These are phyloP conservation scores for Chaetothyriales sp. DNA, from an alignment of 2,329 filamentous ascomycete species.

Conservation along the genomic window DNA sequence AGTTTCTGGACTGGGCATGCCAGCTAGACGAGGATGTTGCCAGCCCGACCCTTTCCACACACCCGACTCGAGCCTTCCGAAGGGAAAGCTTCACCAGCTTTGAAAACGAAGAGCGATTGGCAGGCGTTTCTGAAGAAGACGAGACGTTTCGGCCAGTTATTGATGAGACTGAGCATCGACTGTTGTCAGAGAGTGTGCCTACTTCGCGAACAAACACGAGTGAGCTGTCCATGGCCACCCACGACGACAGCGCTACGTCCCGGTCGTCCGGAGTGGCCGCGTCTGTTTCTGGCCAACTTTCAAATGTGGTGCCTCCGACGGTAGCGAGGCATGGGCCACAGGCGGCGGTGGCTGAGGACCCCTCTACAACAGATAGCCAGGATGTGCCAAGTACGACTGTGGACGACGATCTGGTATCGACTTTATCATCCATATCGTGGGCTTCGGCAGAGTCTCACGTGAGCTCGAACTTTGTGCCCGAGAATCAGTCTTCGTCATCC, in stretches of 20 bases:
- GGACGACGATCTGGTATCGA: conserved; percentile 16
- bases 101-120: conserved; percentile 18
- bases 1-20: conserved; percentile 69
- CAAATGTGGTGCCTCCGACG: background rate
- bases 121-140: conserved; percentile 15
- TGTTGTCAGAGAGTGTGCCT: background rate
- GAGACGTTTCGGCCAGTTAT: conserved; percentile 4
- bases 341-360: background rate
- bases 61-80: conserved; percentile 3
- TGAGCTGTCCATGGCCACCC: conserved; percentile 6
- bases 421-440: conserved; percentile 19
- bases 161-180: background rate
- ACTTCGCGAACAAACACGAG: conserved; percentile 10
- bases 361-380: background rate
- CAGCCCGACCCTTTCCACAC: conserved; percentile 12
- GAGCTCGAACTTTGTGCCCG: conserved; percentile 3
- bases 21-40: conserved; percentile 34
- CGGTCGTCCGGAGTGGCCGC: background rate
- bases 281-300: background rate
- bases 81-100: conserved; percentile 17
- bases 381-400: background rate
- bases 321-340: too few species aligned
- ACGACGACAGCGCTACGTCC: background rate
- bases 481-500: background rate
- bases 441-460: conserved; percentile 21